phyloP scores from a whole-genome alignment of 441 rosid species.

The Manihot esculenta region DNA sequence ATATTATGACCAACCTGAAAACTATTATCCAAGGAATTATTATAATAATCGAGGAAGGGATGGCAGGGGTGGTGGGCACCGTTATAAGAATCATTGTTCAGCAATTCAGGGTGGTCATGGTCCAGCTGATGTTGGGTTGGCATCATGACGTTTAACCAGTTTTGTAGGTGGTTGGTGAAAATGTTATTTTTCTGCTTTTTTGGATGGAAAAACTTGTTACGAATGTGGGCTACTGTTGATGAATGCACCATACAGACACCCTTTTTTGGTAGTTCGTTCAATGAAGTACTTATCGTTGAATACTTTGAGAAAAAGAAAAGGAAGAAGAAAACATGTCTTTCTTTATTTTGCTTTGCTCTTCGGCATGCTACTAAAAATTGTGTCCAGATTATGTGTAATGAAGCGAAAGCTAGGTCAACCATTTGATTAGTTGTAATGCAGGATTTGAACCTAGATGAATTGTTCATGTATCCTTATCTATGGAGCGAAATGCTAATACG shows the following conservation, averaged over 20 bases:
- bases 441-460: too few relatives aligned
- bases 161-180: conserved; percentile 31
- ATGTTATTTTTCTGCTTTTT: conserved; percentile 18
- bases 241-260: conserved; percentile 26
- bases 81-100: conserved; percentile 42
- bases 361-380: too few relatives aligned
- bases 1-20: conserved; percentile 64
- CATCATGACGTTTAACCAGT: conserved; percentile 41
- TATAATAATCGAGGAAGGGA: conserved; percentile 68
- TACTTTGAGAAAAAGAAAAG: background rate
- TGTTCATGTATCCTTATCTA: too few relatives aligned
- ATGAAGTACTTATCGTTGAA: conserved; percentile 11
- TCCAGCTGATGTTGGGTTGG: conserved; percentile 48
- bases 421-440: too few relatives aligned
- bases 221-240: conserved; percentile 23
- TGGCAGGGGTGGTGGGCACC: conserved; percentile 57
- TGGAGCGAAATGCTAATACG: too few relatives aligned
- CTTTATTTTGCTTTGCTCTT: background rate
- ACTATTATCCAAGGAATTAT: conserved; percentile 64
- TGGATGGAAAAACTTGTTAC: conserved; percentile 26
- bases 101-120: conserved; percentile 41
- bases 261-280: conserved; percentile 22
- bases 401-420: too few relatives aligned
- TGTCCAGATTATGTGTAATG: too few relatives aligned
- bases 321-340: background rate